phyloP scores from a whole-genome alignment of 208 protist genomes.

The Leishmania arabica region DNA sequence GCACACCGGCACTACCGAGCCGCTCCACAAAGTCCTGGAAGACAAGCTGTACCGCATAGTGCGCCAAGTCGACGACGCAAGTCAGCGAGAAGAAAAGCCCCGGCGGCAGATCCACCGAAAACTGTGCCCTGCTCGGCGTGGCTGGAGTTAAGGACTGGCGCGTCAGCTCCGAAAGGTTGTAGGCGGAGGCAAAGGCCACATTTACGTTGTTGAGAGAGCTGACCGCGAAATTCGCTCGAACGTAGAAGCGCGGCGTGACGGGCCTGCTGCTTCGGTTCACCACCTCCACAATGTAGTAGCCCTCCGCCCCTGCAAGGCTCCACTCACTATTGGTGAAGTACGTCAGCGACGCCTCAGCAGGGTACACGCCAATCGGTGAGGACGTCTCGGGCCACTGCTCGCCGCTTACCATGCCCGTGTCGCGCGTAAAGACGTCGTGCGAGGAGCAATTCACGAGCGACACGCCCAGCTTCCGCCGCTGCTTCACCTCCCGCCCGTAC shows the following conservation, averaged over 20 bases:
- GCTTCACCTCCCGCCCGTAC: conserved; percentile 44
- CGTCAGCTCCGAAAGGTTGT: conserved; percentile 43
- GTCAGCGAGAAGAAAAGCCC: conserved; percentile 48
- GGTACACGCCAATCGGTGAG: conserved; percentile 45
- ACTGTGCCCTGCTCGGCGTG: conserved; percentile 17
- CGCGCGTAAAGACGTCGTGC: conserved; percentile 37
- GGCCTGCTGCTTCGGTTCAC: conserved; percentile 43
- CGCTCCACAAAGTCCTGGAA: conserved; percentile 60
- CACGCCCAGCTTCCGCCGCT: conserved; percentile 57
- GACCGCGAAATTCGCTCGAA: conserved; percentile 73
- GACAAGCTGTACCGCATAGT: conserved; percentile 44
- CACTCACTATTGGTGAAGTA: conserved; percentile 68
- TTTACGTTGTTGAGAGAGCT: conserved; percentile 67
- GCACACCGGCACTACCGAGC: background rate
- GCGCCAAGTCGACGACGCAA: conserved; percentile 33
- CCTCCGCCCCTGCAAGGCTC: conserved; percentile 75
- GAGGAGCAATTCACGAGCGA: conserved; percentile 54
- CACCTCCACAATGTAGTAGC: conserved; percentile 68
- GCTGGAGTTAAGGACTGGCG: conserved; percentile 39
- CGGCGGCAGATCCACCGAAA: conserved; percentile 33
- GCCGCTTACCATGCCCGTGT: conserved; percentile 52
- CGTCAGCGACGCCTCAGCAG: conserved; percentile 58
- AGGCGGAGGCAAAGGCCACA: conserved; percentile 37
- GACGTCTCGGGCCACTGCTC: conserved; percentile 49
- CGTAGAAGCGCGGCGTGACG: conserved; percentile 40